Base-by-base conservation (phyloP, 768 basidiomycete species). In the Termitomyces sp. region DNA sequence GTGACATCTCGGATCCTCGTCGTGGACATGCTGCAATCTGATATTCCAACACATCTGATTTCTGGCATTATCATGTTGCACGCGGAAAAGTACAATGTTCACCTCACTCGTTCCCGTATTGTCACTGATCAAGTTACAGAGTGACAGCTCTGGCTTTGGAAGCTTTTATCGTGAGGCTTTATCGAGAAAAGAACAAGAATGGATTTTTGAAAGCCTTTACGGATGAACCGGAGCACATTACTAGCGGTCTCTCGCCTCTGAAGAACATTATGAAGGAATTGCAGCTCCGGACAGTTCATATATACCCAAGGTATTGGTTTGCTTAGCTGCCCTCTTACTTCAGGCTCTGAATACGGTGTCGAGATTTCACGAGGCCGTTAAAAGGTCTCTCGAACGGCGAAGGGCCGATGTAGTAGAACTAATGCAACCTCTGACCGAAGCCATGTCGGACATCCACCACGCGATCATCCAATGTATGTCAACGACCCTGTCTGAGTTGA, bases 121-220 rank as follows among this genome's bases (percentile, higher is more conserved):
- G 52, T 45, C 30, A 33, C 56, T 56, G 46, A 53, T 51, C 22
- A 56, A 28, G 10, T 50, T 28, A 4, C 65, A 94, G 95, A 68
- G 90, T 96, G 11, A 92, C 90, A 0, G 82, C 91, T 2, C 79
- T 93, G 1, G 90, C 86, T 26, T 76, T 88, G 48, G 96, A 98
- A 68, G 92, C 94, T 0, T 99, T 98, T 73, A 92, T 98, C 38
- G 88, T 94, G 50, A 85, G 95, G 3, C 75, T 97, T 2, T 98
- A 88, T 68, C 83, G 96, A 43, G 88, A 97, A 71, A 85, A 88
- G 74, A 99, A 98, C 74, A 83, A 80, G 68, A 78, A 77, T 2
- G 96, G 96, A 1, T 99, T 98, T 70, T 76, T 98, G 62, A 98
- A 99, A 71, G 97, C 94, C 0, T 97, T 99, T 67, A 92, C 94